Evolutionary conservation across 2,329 filamentous ascomycete genomes (phyloP), one percentile per base, ranked within the genome.

Genomic region (Cladophialophora immunda): DNA sequence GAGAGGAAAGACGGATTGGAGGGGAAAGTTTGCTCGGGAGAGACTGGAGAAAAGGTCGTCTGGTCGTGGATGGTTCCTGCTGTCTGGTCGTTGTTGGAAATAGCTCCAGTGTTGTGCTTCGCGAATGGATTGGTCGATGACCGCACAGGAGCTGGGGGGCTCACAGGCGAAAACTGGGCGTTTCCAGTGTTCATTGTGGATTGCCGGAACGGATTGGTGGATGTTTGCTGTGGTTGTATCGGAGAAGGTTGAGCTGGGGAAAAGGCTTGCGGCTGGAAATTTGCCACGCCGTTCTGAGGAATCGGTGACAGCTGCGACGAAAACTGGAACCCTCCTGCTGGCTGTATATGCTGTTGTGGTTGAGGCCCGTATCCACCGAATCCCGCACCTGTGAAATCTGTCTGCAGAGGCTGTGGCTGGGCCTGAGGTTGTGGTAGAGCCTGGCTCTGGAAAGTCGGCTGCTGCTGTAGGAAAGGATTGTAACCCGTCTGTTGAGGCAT

Each of bases 201-300:
- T 76, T 93, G 91, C 50, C 95, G 87, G 86, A 99, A 99, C 0
- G 95, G 95, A 76, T 99, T 99, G 7, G 93, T 97, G 25, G 83
- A 89, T 73, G 89, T 87, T 75, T 84, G 85, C 66, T 84, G 84
- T 27, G 78, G 82, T 74, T 78, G 71, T 22, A 68, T 64, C 22
- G 74, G 76, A 66, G 77, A 77, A 58, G 73, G 73, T 56, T 73
- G 79, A 72, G 69, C 78, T 62, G 64, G 73, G 73, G 70, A 78
- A 75, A 62, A 72, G 75, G 79, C 73, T 56, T 81, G 79, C 73
- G 77, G 78, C 67, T 79, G 82, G 74, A 85, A 86, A 64, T 80
- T 76, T 32, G 80, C 75, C 41, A 81, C 72, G 36, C 81, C 81
- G 67, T 82, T 82, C 69, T 86, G 84, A 3, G 84, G 81, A 74